Conservation (phyloP, 2,329 filamentous ascomycete genomes). For the Sphaerulina musiva region DNA sequence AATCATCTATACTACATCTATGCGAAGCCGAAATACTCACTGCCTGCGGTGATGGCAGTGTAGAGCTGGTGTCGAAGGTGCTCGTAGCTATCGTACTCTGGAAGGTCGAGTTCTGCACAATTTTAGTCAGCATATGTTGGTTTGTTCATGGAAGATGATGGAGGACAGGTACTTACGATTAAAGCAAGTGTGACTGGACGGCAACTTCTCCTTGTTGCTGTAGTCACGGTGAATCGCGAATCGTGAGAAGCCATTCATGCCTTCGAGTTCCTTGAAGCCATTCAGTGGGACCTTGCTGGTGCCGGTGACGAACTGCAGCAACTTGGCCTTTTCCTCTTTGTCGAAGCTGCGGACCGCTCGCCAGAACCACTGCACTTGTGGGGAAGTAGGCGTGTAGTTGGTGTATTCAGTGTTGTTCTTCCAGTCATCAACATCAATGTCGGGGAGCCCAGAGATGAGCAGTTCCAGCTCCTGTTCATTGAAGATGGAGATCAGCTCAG, state of each 20-base stretch:
- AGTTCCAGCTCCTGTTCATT: constrained; percentile 97
- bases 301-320: constrained; percentile 95
- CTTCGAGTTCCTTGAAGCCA: constrained; percentile 97
- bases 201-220: constrained; percentile 89
- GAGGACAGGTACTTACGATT: constrained; percentile 67
- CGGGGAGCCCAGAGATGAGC: constrained; percentile 90
- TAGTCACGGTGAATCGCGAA: constrained; percentile 99
- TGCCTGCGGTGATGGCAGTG: constrained; percentile 95
- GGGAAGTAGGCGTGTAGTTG: constrained; percentile 89
- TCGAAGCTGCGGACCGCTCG: constrained; percentile 93
- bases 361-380: constrained; percentile 99
- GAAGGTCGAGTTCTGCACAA: constrained; percentile 80
- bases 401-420: constrained; percentile 98
- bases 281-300: constrained; percentile 98
- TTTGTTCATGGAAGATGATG: background rate
- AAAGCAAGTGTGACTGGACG: constrained; percentile 97
- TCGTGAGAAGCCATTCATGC: constrained; percentile 95
- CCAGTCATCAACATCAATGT: constrained; percentile 98
- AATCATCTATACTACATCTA: constrained; percentile 42
- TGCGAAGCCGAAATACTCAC: constrained; percentile 95
- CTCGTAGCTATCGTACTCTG: constrained; percentile 97
- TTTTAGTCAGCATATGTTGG: constrained; percentile 34
- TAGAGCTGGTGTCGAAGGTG: constrained; percentile 77
- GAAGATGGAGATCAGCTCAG: constrained; percentile 92
- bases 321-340: constrained; percentile 95